Evolutionary conservation across 805 yeast genomes (phyloP), one percentile per base, ranked within the genome.

Genomic region (Geotrichum ghanense): DNA sequence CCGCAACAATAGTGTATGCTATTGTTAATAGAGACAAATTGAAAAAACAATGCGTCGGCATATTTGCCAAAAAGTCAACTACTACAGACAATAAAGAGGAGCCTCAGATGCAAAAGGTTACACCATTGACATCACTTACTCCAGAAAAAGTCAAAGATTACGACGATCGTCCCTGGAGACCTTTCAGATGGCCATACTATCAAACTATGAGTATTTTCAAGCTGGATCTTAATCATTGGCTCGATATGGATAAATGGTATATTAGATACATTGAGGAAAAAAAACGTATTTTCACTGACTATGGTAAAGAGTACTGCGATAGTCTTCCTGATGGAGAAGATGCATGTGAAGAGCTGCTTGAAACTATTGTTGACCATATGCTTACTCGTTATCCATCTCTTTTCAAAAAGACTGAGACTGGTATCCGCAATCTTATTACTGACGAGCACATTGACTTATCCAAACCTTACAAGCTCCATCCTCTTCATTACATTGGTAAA

Each of bases 91-190:
- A 7, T 24, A 24, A 24, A 24, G 12, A 24, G 27, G 12, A 24
- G 7, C 27, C 17, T n/a, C n/a, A n/a, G 16, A 31, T 6, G 37
- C 37, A 5, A 6, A 31, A 31, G 17, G 37, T 31, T 6, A 31
- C 78, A 0, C 83, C 86, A 0, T 63, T 80, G 23, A n/a, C 41
- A 26, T 67, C 67, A 64, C 73, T 81, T 45, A 79, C 83, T 0
- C 83, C 84, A 1, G 86, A 81, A 43, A 77, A 78, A 53, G 83
- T 80, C 9, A 66, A 67, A 51, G 72, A 71, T 21, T 78, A 79
- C 56, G 85, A 81, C 54, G 88, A 79, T 55, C 69, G 88, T 58
- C 87, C 88, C 10, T 81, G 88, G 88, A 69, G 88, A 63, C 87
- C 87, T 6, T 81, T 81, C 64, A 68, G 88, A 56, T 79, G 83